Conservation (phyloP, 2,329 filamentous ascomycete species). For the Chaetothyriales sp. region DNA sequence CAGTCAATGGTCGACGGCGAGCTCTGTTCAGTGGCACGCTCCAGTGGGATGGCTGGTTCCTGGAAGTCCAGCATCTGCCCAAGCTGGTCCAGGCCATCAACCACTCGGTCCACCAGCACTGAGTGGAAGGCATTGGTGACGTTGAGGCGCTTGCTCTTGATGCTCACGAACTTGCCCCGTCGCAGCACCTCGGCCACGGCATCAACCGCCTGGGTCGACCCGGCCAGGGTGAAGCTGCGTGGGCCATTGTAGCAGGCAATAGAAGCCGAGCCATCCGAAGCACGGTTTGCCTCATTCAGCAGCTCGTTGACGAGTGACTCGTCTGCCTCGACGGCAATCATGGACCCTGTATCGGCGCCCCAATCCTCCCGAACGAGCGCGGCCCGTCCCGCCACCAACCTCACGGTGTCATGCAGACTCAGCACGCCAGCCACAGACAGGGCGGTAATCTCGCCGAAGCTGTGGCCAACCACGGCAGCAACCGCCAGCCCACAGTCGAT, state of each 20-base stretch:
- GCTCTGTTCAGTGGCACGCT: too few relatives aligned
- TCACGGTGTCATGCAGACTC: slow-evolving; percentile 17
- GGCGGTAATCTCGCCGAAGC: slow-evolving; percentile 11
- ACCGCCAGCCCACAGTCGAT: slow-evolving; percentile 23
- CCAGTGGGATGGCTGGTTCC: too few relatives aligned
- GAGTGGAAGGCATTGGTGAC: slow-evolving; percentile 38
- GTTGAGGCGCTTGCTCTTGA: slow-evolving; percentile 26
- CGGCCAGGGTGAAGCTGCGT: too few relatives aligned
- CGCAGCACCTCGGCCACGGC: slow-evolving; percentile 7
- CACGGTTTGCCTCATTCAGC: slow-evolving; percentile 20
- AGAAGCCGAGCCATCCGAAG: slow-evolving; percentile 18
- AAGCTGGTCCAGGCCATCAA: too few relatives aligned
- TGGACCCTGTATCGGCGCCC: slow-evolving; percentile 21
- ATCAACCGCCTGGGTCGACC: neutral
- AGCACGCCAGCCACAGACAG: slow-evolving; percentile 6
- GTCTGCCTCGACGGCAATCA: slow-evolving; percentile 24
- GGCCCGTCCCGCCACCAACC: slow-evolving; percentile 21
- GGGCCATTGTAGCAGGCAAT: slow-evolving; percentile 15
- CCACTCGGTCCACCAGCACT: slow-evolving; percentile 22
- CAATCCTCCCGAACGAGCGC: slow-evolving; percentile 20
- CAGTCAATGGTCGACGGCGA: too few relatives aligned
- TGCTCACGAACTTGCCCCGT: slow-evolving; percentile 4
- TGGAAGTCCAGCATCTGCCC: slow-evolving; percentile 2
- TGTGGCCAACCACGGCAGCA: slow-evolving; percentile 14
- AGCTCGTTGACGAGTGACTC: slow-evolving; percentile 15